phyloP scores from a whole-genome alignment of 495 filamentous ascomycete species.

The Thozetella sp. region DNA sequence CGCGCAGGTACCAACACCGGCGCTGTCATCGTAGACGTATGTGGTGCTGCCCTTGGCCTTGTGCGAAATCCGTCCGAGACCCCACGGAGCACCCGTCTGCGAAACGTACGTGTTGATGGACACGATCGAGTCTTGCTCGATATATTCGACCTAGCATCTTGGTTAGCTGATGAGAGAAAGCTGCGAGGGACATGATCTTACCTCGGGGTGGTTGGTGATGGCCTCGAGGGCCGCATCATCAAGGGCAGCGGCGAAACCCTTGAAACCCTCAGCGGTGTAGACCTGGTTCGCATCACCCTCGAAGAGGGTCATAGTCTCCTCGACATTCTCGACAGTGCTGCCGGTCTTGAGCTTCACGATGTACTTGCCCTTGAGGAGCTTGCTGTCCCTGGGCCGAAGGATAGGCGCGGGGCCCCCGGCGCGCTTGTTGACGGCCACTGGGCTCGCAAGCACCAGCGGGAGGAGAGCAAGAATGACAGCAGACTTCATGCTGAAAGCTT shows the following conservation, averaged over 20 bases:
- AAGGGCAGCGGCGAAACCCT: slow-evolving; percentile 43
- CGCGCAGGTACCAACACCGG: slow-evolving; percentile 56
- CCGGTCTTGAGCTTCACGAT: slow-evolving; percentile 58
- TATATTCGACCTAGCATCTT: slow-evolving; percentile 47
- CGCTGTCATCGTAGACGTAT: slow-evolving; percentile 63
- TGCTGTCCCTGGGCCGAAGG: slow-evolving; percentile 30
- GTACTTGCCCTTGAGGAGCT: slow-evolving; percentile 50
- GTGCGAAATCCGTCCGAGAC: slow-evolving; percentile 61
- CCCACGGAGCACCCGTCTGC: slow-evolving; percentile 60
- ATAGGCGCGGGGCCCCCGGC: slow-evolving; percentile 22
- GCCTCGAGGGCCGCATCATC: slow-evolving; percentile 34
- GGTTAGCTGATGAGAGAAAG: background rate
- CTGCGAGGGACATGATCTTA: slow-evolving; percentile 15
- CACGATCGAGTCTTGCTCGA: slow-evolving; percentile 52
- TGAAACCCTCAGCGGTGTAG: slow-evolving; percentile 40
- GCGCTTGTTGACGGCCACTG: background rate
- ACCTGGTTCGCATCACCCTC: slow-evolving; percentile 37
- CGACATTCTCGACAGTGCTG: slow-evolving; percentile 25
- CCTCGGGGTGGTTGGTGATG: slow-evolving; percentile 41
- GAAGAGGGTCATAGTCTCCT: slow-evolving; percentile 28
- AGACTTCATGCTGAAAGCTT: background rate
- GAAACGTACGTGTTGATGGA: slow-evolving; percentile 45
- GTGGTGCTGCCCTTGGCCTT: slow-evolving; percentile 41
- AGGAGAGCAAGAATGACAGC: background rate
- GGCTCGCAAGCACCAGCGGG: background rate